Conservation (phyloP, 495 filamentous ascomycete species). For the Podospora didyma region DNA sequence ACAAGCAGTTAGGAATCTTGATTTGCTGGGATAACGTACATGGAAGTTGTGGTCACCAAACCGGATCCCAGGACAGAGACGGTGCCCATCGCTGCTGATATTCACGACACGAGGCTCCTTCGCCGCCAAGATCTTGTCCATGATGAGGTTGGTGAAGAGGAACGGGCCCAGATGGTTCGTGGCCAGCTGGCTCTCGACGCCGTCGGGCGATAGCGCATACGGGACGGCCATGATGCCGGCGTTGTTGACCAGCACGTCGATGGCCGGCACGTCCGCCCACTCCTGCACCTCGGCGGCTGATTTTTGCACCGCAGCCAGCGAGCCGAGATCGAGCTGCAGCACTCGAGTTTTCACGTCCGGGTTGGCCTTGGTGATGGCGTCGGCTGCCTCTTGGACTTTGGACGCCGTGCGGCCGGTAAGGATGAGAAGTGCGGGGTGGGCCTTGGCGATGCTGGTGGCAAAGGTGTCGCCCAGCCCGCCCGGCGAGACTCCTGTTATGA, state of each 20-base stretch:
- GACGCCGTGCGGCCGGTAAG: conserved; percentile 41
- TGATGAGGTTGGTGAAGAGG: conserved; percentile 62
- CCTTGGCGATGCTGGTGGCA: conserved; percentile 34
- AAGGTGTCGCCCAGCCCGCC: conserved; percentile 41
- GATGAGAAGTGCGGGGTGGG: conserved; percentile 36
- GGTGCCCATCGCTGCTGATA: conserved; percentile 41
- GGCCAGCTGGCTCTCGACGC: conserved; percentile 65
- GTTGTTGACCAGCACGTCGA: conserved; percentile 69
- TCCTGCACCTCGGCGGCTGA: conserved; percentile 34
- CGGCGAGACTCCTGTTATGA: conserved; percentile 43
- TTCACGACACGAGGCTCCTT: conserved; percentile 32
- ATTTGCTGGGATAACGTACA: too few species aligned
- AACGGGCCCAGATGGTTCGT: conserved; percentile 69
- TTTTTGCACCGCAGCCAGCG: conserved; percentile 38
- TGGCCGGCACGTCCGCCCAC: conserved; percentile 27
- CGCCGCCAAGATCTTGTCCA: conserved; percentile 36
- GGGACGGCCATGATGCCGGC: conserved; percentile 62
- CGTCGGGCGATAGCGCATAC: conserved; percentile 47
- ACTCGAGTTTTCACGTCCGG: conserved; percentile 20
- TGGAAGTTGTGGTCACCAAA: conserved; percentile 46
- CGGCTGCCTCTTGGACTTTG: conserved; percentile 37
- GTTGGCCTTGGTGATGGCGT: conserved; percentile 11
- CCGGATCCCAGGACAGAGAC: conserved; percentile 36
- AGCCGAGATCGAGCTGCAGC: conserved; percentile 43
- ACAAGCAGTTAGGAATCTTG: too few species aligned